Evolutionary conservation across 768 basidiomycete genomes (phyloP), one percentile per base, ranked within the genome.

Genomic region (Neoboletus subvelutipes): DNA sequence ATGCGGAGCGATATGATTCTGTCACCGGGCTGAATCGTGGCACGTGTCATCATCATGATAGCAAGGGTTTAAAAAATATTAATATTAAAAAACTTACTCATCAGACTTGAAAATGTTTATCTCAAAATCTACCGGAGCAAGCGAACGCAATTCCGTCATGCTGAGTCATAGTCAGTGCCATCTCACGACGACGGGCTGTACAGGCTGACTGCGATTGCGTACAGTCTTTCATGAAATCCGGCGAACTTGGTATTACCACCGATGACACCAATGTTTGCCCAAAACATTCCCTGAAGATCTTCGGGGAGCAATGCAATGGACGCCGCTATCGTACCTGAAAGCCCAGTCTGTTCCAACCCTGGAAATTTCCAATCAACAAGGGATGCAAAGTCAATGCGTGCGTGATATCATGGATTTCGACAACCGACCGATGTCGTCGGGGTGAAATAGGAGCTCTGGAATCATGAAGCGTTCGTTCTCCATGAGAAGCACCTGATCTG

Each of bases 221-320:
- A 96, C 94, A 98, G 72, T 75, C 95, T 76, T 50, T 79, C 73
- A 22, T 80, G 79, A 64, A 98, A 88, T 7, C 88, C 90, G 42
- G 84, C 78, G 62, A 94, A 84, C 63, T 82, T 83, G 17, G 84
- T 83, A 71, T 83, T 88, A 15, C 95, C 95, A 48, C 95, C 95
- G 65, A 94, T 83, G 60, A 96, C 74, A 13, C 90, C 90, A 58
- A 98, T 94, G 71, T 98, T 92, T 34, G 85, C 85, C 94, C 94
- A 98, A 73, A 94, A 97, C 88, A 98, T 85, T 34, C 92, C 94
- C 62, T 87, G 91, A 26, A 95, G 64, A 64, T 95, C 92, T 50
- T 80, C 76, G 0, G 92, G 92, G 57, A 98, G 83, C 31, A 81
- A 73, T 0, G 81, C 77, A 66, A 98, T 93, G 55, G 88, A 88